Evolutionary conservation across 192 early-diverging fungal genomes (phyloP).

Genomic region (Diversispora epigaea): DNA sequence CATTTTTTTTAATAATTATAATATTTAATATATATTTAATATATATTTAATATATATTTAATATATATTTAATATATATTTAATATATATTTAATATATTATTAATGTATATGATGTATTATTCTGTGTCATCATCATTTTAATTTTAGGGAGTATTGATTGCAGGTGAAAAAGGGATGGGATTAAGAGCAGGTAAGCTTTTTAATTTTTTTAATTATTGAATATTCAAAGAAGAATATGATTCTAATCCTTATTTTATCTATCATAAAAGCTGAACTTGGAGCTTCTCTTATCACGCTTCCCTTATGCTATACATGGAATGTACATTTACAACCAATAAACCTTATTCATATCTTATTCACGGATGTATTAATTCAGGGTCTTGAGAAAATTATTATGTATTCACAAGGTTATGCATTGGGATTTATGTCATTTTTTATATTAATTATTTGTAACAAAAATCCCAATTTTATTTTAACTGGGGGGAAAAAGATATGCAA

Average conservation of each 20-base stretch:
- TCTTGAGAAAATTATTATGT: conserved; percentile 11
- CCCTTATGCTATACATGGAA: conserved; percentile 18
- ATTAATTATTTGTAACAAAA: background rate
- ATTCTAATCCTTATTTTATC: background rate
- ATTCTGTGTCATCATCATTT: background rate
- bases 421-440: conserved; percentile 6
- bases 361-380: background rate
- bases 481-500: background rate
- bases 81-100: background rate
- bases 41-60: background rate
- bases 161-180: background rate
- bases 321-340: conserved; percentile 12
- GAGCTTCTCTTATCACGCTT: conserved; percentile 19
- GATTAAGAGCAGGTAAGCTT: conserved; percentile 23
- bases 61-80: background rate
- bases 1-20: background rate
- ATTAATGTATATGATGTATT: too few relatives aligned
- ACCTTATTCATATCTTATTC: conserved; percentile 26
- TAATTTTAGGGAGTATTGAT: background rate
- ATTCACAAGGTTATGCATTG: conserved; percentile 13
- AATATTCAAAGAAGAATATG: too few relatives aligned
- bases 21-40: background rate
- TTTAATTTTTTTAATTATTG: background rate
- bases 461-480: background rate
- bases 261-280: conserved; percentile 20